A percentile compares a stretch with the other conserved stretches of the same genome.
These are phyloP conservation scores for Saccharomycopsis sp. DNA, from an alignment of 805 yeast species.

Conservation along the genomic window DNA sequence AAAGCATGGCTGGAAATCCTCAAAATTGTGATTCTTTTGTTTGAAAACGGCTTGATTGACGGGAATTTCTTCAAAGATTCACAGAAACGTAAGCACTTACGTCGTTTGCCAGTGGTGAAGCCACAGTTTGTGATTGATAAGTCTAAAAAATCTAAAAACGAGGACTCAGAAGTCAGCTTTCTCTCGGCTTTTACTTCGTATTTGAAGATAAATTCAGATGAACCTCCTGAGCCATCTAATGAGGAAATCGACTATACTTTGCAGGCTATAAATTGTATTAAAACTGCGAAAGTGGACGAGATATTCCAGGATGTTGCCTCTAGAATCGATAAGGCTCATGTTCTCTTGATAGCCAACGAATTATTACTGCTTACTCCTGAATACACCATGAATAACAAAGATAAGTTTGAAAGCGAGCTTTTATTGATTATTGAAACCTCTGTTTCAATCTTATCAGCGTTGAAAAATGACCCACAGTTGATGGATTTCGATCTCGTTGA, in stretches of 20 bases:
- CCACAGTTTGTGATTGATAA: slow-evolving; percentile 49
- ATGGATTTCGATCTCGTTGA: no score
- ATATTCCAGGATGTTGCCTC: slow-evolving; percentile 5
- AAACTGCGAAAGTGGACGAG: slow-evolving; percentile 31
- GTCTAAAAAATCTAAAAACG: slow-evolving; percentile 48
- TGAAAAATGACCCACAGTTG: slow-evolving; percentile 33
- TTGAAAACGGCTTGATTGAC: slow-evolving; percentile 63
- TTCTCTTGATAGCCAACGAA: neutral
- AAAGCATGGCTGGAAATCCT: slow-evolving; percentile 57
- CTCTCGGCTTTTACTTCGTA: slow-evolving; percentile 89
- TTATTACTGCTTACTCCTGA: slow-evolving; percentile 10
- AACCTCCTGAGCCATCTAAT: slow-evolving; percentile 85
- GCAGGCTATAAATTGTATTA: slow-evolving; percentile 77
- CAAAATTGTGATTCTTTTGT: slow-evolving; percentile 54
- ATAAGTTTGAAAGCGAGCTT: slow-evolving; percentile 41
- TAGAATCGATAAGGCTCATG: neutral
- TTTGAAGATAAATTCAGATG: slow-evolving; percentile 80
- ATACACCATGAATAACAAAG: slow-evolving; percentile 21
- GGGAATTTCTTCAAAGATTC: slow-evolving; percentile 62
- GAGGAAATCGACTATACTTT: slow-evolving; percentile 85
- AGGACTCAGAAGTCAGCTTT: slow-evolving; percentile 63
- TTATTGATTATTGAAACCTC: slow-evolving; percentile 43
- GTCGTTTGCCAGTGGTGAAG: slow-evolving; percentile 50
- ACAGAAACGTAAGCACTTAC: slow-evolving; percentile 48
- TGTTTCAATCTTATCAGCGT: slow-evolving; percentile 30